Conservation (phyloP, 1,139 yeast species). For the Candida sp. region DNA sequence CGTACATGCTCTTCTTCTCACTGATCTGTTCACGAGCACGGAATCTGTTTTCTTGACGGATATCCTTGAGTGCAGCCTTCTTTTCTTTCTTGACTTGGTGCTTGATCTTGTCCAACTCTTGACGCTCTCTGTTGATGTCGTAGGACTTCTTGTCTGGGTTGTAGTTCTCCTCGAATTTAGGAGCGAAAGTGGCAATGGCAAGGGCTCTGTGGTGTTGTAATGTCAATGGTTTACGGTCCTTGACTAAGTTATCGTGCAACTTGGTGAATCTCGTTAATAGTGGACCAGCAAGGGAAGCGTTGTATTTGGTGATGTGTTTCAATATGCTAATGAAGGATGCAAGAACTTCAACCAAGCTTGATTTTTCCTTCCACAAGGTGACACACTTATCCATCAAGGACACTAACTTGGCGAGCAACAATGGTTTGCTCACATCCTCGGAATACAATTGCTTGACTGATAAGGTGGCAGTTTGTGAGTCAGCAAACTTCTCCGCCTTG, state of each 20-base stretch:
- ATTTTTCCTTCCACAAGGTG: constrained; percentile 65
- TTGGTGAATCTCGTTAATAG: constrained; percentile 55
- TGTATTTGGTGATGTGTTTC: constrained; percentile 42
- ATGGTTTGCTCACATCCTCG: constrained; percentile 28
- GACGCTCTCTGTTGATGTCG: constrained; percentile 81
- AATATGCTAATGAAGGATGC: constrained; percentile 32
- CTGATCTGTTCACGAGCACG: constrained; percentile 84
- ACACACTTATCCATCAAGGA: constrained; percentile 31
- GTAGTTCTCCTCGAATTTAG: constrained; percentile 95
- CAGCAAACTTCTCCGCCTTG: constrained; percentile 5
- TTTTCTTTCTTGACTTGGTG: constrained; percentile 90
- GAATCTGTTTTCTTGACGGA: constrained; percentile 88
- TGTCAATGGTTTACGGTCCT: constrained; percentile 72
- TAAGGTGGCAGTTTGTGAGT: constrained; percentile 12
- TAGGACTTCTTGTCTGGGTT: constrained; percentile 95
- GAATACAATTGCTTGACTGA: constrained; percentile 24
- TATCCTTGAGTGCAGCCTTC: constrained; percentile 86
- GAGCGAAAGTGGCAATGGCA: constrained; percentile 85
- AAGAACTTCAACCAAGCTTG: constrained; percentile 64
- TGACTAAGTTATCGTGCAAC: constrained; percentile 38
- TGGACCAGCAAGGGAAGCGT: constrained; percentile 25
- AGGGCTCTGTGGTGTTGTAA: constrained; percentile 88
- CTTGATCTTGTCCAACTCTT: constrained; percentile 82
- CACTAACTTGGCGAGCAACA: constrained; percentile 31
- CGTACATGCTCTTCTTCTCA: constrained; percentile 76